Evolutionary conservation across 306 rosid genomes (phyloP).

Genomic region (Pachyrhizus erosus): DNA sequence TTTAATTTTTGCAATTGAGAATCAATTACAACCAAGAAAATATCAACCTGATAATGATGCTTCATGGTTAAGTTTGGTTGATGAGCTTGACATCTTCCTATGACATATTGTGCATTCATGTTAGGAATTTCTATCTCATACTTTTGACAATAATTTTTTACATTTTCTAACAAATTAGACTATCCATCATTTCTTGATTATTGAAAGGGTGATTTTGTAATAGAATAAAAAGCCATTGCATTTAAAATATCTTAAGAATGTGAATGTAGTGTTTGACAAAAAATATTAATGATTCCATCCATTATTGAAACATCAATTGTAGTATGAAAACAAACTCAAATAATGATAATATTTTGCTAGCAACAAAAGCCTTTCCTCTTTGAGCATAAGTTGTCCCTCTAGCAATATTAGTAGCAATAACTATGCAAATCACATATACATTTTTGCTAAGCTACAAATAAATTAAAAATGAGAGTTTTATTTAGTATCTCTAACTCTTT

Average conservation of each 20-base stretch:
- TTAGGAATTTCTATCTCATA: background rate
- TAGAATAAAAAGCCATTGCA: background rate
- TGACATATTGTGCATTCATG: background rate
- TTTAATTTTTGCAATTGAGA: background rate
- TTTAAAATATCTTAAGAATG: background rate
- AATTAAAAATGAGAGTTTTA: background rate
- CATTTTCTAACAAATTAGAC: background rate
- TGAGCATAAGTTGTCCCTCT: background rate
- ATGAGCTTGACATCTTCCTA: background rate
- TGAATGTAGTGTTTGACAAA: background rate
- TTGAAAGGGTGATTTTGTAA: background rate
- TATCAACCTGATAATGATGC: background rate
- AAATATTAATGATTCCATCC: too few species aligned
- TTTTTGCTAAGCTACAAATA: background rate
- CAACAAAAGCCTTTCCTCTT: background rate
- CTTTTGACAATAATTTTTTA: background rate
- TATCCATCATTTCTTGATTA: background rate
- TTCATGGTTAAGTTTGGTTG: background rate
- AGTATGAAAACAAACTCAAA: background rate
- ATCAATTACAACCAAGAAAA: background rate
- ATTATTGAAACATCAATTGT: background rate
- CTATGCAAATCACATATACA: background rate
- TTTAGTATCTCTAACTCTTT: background rate
- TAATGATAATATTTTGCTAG: background rate
- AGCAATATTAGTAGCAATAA: background rate